Base-by-base conservation (phyloP, 1,139 yeast species). In the Candida buenavistaensis region DNA sequence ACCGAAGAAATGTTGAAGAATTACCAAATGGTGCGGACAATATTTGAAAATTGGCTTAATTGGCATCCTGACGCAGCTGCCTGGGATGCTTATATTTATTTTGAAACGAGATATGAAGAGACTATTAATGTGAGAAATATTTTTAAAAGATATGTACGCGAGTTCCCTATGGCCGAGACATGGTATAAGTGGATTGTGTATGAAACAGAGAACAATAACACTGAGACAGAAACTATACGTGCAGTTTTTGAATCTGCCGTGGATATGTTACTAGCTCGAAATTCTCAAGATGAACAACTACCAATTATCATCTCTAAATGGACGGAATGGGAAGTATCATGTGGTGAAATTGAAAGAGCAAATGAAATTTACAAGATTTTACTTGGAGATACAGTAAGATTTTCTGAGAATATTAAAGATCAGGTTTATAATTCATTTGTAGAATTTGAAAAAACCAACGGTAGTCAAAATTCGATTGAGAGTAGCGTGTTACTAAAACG, bases 1-100 rank as follows among this genome's bases (percentile, higher is more conserved):
- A 75, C 92, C 11, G 97, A 89, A 57, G 97, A 90, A 56, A 73
- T 84, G 1, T 59, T 89, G 29, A 80, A 80, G 30, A 81, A 87
- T 51, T 64, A 78, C 35, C 59, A 66, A 8, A 80, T 81, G 23
- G 83, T 84, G 6, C 59, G 96, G 37, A 62, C 64, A 10, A 68
- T 90, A 5, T 90, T 84, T 59, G 81, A 82, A 41, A 68, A 85
- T 40, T 92, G 98, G 98, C 62, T 86, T 41, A 62, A 68, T 14
- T 86, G 96, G 89, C 78, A 75, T 37, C 84, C 87, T 1, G 73
- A 72, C 10, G 63, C 67, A 2, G 59, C 67, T 2, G 88, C 86
- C 0, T 90, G 96, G 95, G 77, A 73, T 34, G 79, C 92, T 2
- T 90, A 78, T 53, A 63, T 87, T 23, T 74, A 74, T 39, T 80